phyloP scores from a whole-genome alignment of 202 grass and related monocot species.

The Zizania palustris region DNA sequence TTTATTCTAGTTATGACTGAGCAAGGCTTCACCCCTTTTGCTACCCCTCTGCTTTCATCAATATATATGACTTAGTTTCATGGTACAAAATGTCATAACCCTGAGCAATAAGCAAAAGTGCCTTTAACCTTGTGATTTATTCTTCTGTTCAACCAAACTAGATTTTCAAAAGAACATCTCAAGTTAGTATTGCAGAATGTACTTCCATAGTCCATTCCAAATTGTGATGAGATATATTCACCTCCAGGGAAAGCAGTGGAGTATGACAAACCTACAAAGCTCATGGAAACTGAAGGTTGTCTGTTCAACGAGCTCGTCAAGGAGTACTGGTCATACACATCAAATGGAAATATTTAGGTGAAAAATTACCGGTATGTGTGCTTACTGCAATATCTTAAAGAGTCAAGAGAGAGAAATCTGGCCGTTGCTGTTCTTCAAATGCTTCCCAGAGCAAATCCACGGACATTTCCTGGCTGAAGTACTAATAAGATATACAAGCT shows the following conservation, averaged over 20 bases:
- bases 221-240: not conserved
- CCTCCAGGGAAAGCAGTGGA: constrained; percentile 65
- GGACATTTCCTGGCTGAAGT: too few relatives aligned
- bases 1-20: not conserved
- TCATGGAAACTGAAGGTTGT: constrained; percentile 83
- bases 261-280: constrained; percentile 66
- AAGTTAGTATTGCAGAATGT: not conserved
- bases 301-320: constrained; percentile 67
- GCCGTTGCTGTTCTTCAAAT: too few relatives aligned
- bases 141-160: not conserved
- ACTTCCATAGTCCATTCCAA: not conserved
- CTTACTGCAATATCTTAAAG: not conserved
- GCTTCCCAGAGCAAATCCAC: too few relatives aligned
- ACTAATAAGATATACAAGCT: too few relatives aligned
- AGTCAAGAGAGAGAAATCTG: not conserved
- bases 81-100: not conserved
- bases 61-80: too few relatives aligned
- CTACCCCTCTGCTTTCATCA: too few relatives aligned
- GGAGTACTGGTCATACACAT: constrained; percentile 79
- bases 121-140: not conserved
- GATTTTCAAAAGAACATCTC: not conserved
- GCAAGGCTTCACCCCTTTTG: not conserved
- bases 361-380: not conserved
- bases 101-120: not conserved
- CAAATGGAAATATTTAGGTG: constrained; percentile 49